phyloP scores from a whole-genome alignment of 148 eudicot genomes.

The Rhododendron molle region DNA sequence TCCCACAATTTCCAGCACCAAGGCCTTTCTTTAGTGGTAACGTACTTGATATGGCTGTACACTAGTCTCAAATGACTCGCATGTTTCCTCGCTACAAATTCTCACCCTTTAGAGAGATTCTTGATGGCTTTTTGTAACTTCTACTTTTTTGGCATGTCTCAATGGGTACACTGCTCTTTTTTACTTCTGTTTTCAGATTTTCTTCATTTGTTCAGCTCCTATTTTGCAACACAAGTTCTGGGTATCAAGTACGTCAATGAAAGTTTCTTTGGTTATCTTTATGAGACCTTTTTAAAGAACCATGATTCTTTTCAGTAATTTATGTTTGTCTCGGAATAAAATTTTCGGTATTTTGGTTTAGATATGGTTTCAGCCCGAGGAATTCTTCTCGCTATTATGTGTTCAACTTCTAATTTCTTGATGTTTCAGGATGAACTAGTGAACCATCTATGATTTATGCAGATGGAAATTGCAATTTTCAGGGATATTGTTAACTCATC shows the following conservation, averaged over 20 bases:
- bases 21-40: conserved; percentile 17
- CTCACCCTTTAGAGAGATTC: conserved; percentile 26
- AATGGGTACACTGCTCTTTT: not conserved
- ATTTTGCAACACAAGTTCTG: not conserved
- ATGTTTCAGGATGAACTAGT: not conserved
- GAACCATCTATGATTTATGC: not conserved
- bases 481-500: too few species aligned
- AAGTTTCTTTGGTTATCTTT: not conserved
- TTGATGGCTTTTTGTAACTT: conserved; percentile 21
- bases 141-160: not conserved
- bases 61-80: too few species aligned
- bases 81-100: too few species aligned
- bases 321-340: not conserved
- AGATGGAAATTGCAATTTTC: too few species aligned
- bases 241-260: not conserved
- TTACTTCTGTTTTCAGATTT: not conserved
- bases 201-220: not conserved
- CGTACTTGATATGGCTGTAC: not conserved
- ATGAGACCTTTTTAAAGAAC: not conserved
- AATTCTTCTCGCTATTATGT: not conserved
- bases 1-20: conserved; percentile 6
- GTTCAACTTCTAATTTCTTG: not conserved
- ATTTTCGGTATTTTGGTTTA: not conserved
- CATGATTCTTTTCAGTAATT: not conserved
- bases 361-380: not conserved